Evolutionary conservation across 2,329 filamentous ascomycete genomes (phyloP).

Genomic region (Cytospora piceicola): DNA sequence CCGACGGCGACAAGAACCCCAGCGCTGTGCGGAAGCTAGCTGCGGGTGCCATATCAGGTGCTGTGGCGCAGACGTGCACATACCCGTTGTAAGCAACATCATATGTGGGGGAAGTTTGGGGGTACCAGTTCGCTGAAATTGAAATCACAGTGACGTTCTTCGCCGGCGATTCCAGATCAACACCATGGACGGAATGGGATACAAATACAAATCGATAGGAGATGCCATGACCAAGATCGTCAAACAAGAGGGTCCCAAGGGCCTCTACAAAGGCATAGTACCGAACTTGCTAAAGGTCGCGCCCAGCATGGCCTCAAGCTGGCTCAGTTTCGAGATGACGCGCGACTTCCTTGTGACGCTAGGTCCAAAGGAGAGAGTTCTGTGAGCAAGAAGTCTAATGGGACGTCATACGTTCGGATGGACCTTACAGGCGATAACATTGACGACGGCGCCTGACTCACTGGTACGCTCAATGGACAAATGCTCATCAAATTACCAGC

Average conservation of each 20-base stretch:
- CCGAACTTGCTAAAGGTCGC: slow-evolving; percentile 97
- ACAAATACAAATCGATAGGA: slow-evolving; percentile 85
- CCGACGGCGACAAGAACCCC: slow-evolving; percentile 85
- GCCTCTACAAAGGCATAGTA: slow-evolving; percentile 93
- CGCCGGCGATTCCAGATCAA: slow-evolving; percentile 97
- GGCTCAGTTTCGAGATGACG: slow-evolving; percentile 95
- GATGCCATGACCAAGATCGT: slow-evolving; percentile 85
- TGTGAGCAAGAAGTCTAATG: slow-evolving; percentile 31
- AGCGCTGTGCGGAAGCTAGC: slow-evolving; percentile 77
- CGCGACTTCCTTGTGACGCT: slow-evolving; percentile 79
- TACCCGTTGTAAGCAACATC: slow-evolving; percentile 84
- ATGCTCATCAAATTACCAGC: not conserved
- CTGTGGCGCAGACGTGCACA: slow-evolving; percentile 94
- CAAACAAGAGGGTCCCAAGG: slow-evolving; percentile 78
- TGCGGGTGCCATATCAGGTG: slow-evolving; percentile 92
- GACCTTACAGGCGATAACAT: not conserved
- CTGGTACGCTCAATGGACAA: not conserved
- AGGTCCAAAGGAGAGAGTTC: slow-evolving; percentile 45
- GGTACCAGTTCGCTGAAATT: slow-evolving; percentile 34
- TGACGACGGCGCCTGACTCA: not conserved
- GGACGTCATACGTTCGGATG: not conserved
- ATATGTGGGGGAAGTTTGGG: not conserved
- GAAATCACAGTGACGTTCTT: slow-evolving; percentile 73
- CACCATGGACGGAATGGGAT: slow-evolving; percentile 98
- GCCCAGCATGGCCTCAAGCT: slow-evolving; percentile 97